phyloP scores from a whole-genome alignment of 2,329 filamentous ascomycete species.

The Chrysoporthe austroafricana region DNA sequence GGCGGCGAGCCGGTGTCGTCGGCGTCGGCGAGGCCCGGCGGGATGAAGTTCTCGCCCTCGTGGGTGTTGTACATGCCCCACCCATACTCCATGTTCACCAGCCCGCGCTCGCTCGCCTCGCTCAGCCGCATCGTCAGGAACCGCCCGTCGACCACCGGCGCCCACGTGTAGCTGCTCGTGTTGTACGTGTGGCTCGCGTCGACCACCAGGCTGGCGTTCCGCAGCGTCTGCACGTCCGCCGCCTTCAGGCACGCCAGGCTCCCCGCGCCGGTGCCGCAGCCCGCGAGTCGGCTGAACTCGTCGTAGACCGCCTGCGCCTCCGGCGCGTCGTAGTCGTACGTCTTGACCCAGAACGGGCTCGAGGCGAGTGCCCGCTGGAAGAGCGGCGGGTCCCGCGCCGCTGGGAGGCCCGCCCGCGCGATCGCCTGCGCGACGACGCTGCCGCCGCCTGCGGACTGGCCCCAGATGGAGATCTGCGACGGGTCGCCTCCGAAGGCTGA shows the following conservation, averaged over 20 bases:
- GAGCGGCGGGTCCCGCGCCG: conserved; percentile 13
- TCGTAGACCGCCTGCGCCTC: conserved; percentile 57
- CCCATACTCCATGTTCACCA: conserved; percentile 49
- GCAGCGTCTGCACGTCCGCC: conserved; percentile 55
- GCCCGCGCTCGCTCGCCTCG: conserved; percentile 41
- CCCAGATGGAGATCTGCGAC: conserved; percentile 54
- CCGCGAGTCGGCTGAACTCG: conserved; percentile 49
- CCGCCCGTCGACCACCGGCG: conserved; percentile 60
- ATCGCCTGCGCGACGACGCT: conserved; percentile 57
- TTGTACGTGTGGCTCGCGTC: conserved; percentile 54
- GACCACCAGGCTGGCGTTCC: conserved; percentile 55
- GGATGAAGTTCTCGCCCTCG: conserved; percentile 66
- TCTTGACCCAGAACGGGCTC: conserved; percentile 64
- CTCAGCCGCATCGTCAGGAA: conserved; percentile 56
- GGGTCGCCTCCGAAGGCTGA: conserved; percentile 53
- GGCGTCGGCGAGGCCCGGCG: conserved; percentile 47
- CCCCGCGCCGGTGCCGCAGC: conserved; percentile 47
- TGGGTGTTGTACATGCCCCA: conserved; percentile 65
- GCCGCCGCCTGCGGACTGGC: conserved; percentile 59
- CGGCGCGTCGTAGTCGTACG: conserved; percentile 53
- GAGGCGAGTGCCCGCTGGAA: conserved; percentile 40
- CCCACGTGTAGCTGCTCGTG: conserved; percentile 62
- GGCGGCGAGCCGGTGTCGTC: conserved; percentile 40
- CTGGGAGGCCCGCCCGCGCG: conserved; percentile 36
- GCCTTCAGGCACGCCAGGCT: conserved; percentile 59